Conservation (phyloP, 495 filamentous ascomycete genomes). For the Rhizodiscina lignyota region DNA sequence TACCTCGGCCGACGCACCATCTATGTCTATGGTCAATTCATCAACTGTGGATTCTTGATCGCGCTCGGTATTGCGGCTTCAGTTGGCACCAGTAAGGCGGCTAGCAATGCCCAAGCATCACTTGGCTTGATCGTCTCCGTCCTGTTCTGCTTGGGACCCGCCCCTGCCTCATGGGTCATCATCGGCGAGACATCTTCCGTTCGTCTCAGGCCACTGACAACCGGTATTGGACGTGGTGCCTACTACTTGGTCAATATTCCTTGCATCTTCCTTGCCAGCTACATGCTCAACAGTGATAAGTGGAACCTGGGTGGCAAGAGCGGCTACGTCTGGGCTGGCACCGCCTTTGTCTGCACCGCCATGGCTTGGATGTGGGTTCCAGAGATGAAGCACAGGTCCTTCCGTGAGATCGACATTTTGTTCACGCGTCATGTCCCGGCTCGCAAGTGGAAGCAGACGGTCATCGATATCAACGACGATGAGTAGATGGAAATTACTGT, state of each 20-base stretch:
- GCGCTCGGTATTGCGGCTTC: conserved; percentile 33
- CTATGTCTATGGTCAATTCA: conserved; percentile 27
- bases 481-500: too few relatives aligned
- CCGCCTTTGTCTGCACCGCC: conserved; percentile 18
- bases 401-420: conserved; percentile 35
- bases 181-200: conserved; percentile 41
- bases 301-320: conserved; percentile 32
- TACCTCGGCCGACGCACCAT: conserved; percentile 30
- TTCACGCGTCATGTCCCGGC: conserved; percentile 36
- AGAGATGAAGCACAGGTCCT: conserved; percentile 34
- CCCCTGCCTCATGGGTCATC: conserved; percentile 38
- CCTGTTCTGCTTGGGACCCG: conserved; percentile 33
- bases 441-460: conserved; percentile 35
- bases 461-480: conserved; percentile 33
- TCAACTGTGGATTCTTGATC: conserved; percentile 23
- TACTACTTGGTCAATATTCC: conserved; percentile 38
- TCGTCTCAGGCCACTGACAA: conserved; percentile 39
- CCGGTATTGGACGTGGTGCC: conserved; percentile 33
- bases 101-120: conserved; percentile 30
- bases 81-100: conserved; percentile 17
- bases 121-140: conserved; percentile 40
- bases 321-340: conserved; percentile 33
- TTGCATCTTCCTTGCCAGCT: conserved; percentile 33
- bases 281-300: conserved; percentile 30
- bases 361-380: conserved; percentile 17